phyloP scores from a whole-genome alignment of 345 rosid genomes.

The Rhodamnia argentea region DNA sequence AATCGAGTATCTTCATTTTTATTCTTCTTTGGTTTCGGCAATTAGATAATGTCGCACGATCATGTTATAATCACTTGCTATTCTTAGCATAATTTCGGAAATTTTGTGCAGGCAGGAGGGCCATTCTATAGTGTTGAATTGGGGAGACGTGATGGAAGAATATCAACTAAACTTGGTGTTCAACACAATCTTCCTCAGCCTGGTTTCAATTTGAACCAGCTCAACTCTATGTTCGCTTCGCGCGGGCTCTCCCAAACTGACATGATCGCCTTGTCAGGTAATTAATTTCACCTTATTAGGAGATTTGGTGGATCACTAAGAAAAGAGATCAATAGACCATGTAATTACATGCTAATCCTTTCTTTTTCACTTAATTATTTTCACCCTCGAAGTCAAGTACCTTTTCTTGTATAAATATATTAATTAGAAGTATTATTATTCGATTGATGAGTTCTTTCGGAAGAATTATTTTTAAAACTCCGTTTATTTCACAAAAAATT shows the following conservation, averaged over 20 bases:
- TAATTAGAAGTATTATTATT: too few species aligned
- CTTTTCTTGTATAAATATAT: too few species aligned
- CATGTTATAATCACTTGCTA: background rate
- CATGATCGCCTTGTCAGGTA: slow-evolving; percentile 87
- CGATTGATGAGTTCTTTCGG: background rate
- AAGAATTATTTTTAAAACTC: background rate
- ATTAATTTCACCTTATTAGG: background rate
- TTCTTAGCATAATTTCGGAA: background rate
- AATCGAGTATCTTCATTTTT: background rate
- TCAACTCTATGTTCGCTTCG: slow-evolving; percentile 46
- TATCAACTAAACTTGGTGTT: slow-evolving; percentile 61
- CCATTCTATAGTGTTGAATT: slow-evolving; percentile 68
- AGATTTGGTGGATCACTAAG: background rate
- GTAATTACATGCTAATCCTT: background rate
- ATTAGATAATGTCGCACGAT: background rate
- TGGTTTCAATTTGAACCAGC: slow-evolving; percentile 45
- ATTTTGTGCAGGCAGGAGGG: slow-evolving; percentile 59
- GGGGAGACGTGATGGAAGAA: slow-evolving; percentile 69
- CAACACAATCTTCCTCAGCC: slow-evolving; percentile 53
- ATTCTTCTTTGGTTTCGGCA: background rate
- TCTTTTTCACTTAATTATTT: background rate
- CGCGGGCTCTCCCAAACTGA: slow-evolving; percentile 68
- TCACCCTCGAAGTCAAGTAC: background rate
- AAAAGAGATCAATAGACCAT: background rate
- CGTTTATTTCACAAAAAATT: too few species aligned